Conservation (phyloP, 2,329 filamentous ascomycete genomes). For the Metarhizium sp. region DNA sequence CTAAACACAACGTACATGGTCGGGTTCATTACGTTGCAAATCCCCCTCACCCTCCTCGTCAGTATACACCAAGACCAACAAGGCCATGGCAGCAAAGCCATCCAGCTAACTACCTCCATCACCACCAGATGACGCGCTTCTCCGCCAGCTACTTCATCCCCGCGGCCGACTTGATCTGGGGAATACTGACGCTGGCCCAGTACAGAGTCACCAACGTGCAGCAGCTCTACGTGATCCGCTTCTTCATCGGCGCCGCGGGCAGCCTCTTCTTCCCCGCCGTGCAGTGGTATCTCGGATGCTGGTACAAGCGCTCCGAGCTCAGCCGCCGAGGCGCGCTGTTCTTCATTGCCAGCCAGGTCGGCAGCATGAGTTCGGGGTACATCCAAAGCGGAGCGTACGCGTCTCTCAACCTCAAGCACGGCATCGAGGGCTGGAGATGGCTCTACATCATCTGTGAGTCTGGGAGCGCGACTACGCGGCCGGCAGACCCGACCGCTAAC, state of each 20-base stretch:
- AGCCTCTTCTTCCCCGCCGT: slow-evolving; percentile 23
- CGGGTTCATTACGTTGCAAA: slow-evolving; percentile 10
- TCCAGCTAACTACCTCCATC: neutral
- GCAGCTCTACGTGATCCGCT: slow-evolving; percentile 27
- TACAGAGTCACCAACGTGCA: slow-evolving; percentile 19
- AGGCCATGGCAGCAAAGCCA: neutral
- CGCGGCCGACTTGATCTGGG: slow-evolving; percentile 20
- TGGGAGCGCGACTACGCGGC: too few relatives aligned
- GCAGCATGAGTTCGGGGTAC: too few relatives aligned
- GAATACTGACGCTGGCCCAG: slow-evolving; percentile 13
- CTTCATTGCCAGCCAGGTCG: slow-evolving; percentile 6
- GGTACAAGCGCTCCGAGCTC: slow-evolving; percentile 32
- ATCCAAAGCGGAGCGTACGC: too few relatives aligned
- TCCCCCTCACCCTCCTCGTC: slow-evolving; percentile 4
- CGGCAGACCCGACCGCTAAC: too few relatives aligned
- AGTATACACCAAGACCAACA: neutral
- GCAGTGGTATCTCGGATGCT: slow-evolving; percentile 28
- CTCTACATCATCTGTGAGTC: too few relatives aligned
- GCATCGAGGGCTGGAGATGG: too few relatives aligned
- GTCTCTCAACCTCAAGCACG: too few relatives aligned
- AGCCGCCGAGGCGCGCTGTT: slow-evolving; percentile 26
- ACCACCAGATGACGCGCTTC: slow-evolving; percentile 12
- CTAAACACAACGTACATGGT: slow-evolving; percentile 23
- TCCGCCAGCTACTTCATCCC: slow-evolving; percentile 18
- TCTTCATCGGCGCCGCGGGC: slow-evolving; percentile 29